Base-by-base conservation (phyloP, 2,329 filamentous ascomycete species). In the Fusarium hainanense region DNA sequence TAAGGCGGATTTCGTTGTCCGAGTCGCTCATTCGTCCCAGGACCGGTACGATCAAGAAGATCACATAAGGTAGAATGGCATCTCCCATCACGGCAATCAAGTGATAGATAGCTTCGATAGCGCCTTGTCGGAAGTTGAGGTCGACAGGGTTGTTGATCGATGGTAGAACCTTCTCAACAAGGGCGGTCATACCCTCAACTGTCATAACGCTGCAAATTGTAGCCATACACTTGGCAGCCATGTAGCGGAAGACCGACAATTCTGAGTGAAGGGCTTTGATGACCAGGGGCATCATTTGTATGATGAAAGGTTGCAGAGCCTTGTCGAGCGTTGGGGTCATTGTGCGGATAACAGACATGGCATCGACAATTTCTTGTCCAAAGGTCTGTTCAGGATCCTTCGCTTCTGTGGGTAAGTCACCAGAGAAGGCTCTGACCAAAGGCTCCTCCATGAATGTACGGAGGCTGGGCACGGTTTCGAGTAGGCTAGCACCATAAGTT, bases 81-180 rank as follows among this genome's bases (percentile, higher is more conserved):
- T 98, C 96, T 67, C 97, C 96, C 96, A 99, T 99, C 54, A 98
- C 94, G 64, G 97, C 93, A 69, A 99, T 99, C 63, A 99, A 84
- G 80, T 99, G 96, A 78, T 99, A 99, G 63, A 99, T 92, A 73
- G 90, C 93, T 81, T 99, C 96, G 60, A 97, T 96, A 8, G 93
- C 94, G 68, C 96, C 96, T 82, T 99, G 96, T 41, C 96, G 91
- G 81, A 91, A 92, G 76, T 93, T 91, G 30, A 98, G 87, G 75
- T 99, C 95, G 63, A 97, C 82, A 2, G 93, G 92, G 74, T 98
- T 98, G 82, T 87, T 96, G 79, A 98, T 97, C 3, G 93, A 93
- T 8, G 96, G 96, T 46, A 99, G 81, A 12, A 99, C 93, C 76
- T 93, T 92, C 79, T 98, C 93, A 1, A 99, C 96, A 23, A 99